Base-by-base conservation (phyloP, 192 early-diverging fungal genomes). In the Coemansia sp. region DNA sequence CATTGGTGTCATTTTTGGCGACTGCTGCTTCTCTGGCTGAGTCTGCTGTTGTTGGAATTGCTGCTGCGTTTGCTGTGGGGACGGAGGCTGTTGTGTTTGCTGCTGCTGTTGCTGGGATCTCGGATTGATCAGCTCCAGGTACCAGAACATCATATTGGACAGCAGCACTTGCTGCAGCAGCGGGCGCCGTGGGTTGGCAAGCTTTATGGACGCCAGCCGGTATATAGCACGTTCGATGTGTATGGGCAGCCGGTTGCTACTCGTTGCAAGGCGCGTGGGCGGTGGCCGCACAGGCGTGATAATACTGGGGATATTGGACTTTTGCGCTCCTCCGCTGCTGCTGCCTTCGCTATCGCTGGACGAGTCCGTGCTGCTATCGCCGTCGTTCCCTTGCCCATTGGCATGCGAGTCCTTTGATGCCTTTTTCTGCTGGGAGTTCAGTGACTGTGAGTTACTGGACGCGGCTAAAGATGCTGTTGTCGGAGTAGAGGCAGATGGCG, bases 91-190 rank as follows among this genome's bases (percentile, higher is more conserved):
- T 34, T 65, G 68, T 29, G 59, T 68, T 37, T 76, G 76, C 33
- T 75, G 69, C 29, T 72, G 82, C 48, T 60, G 64, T 21, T 66
- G 79, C 62, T 67, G 70, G 39, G 59, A 70, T 52, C 61, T 64
- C 18, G 85, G 86, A 59, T 89, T 87, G 51, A 90, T 86, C 5
- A 90, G 83, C 31, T 87, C 87, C 46, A 92, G 71, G 70, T 92
- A 92, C 90, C 90, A 92, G 68, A 92, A 90, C 87, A 92, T 88
- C 84, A 90, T 86, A 57, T 92, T 92, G 25, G 90, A 90, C 45
- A 92, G 84, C 63, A 90, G 63, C 16, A 92, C 90, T 70, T 92
- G 90, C 34, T 92, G 86, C 21, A 87, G 72, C 20, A 92, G 69
- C 21, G 90, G 90, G 3, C 90, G 85, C 25, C 90, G 78, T 30